Percentiles rank a stretch among this genome's conserved stretches.
Evolutionary conservation across 306 rosid species (phyloP).

Genomic region (Trifolium repens): DNA sequence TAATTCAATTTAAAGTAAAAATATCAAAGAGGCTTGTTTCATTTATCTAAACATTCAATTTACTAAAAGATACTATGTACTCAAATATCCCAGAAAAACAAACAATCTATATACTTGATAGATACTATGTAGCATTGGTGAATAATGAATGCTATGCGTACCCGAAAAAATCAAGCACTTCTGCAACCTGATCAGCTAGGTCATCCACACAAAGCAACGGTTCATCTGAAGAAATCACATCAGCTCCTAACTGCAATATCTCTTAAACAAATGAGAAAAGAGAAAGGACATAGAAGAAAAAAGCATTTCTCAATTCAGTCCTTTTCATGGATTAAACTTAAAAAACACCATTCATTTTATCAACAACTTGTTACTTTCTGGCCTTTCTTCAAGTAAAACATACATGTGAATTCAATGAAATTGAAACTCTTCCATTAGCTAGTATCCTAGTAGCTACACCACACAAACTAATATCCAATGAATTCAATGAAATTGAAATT

Average conservation of each 20-base stretch:
- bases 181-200: slow-evolving; percentile 82
- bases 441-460: not conserved
- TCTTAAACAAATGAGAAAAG: slow-evolving; percentile 59
- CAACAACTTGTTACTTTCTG: not conserved
- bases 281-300: not conserved
- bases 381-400: not conserved
- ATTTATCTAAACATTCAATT: slow-evolving; percentile 10
- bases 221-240: slow-evolving; percentile 76
- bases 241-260: slow-evolving; percentile 89
- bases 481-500: not conserved
- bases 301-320: not conserved
- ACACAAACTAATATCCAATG: no score
- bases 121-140: not conserved
- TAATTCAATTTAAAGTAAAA: slow-evolving; percentile 20
- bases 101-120: slow-evolving; percentile 7
- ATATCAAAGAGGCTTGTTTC: slow-evolving; percentile 19
- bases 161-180: slow-evolving; percentile 89
- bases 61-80: not conserved
- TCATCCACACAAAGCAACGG: slow-evolving; percentile 82
- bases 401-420: slow-evolving; percentile 4
- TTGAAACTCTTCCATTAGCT: slow-evolving; percentile 5
- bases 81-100: slow-evolving; percentile 21
- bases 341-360: slow-evolving; percentile 1
- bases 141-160: slow-evolving; percentile 38
- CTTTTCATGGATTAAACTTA: slow-evolving; percentile 3